Conservation (phyloP, 208 protist genomes). For the Trypanosoma congolense region DNA sequence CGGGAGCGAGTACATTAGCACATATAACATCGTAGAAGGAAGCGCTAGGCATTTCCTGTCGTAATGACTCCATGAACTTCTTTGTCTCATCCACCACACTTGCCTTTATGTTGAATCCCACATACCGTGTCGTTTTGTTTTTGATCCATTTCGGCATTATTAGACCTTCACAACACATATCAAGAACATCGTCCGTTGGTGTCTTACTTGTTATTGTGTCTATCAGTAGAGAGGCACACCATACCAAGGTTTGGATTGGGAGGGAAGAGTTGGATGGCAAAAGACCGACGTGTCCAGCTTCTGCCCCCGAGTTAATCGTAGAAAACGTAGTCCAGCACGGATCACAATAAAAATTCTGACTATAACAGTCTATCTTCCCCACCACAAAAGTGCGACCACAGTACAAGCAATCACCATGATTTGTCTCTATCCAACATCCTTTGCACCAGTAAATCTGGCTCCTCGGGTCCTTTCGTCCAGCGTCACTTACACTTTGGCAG, state of each 20-base stretch:
- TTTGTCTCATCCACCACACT: slow-evolving; percentile 48
- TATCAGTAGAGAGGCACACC: slow-evolving; percentile 70
- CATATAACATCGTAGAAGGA: slow-evolving; percentile 68
- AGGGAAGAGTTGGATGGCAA: slow-evolving; percentile 70
- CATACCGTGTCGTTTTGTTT: slow-evolving; percentile 66
- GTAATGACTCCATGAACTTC: slow-evolving; percentile 33
- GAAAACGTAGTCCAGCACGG: slow-evolving; percentile 75
- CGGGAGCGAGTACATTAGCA: slow-evolving; percentile 65
- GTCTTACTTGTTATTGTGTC: slow-evolving; percentile 64
- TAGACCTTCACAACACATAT: slow-evolving; percentile 78
- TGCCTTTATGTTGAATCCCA: slow-evolving; percentile 71
- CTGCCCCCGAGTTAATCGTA: slow-evolving; percentile 48
- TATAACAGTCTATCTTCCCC: slow-evolving; percentile 55
- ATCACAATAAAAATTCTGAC: slow-evolving; percentile 78
- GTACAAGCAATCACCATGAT: slow-evolving; percentile 79
- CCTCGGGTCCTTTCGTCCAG: slow-evolving; percentile 43
- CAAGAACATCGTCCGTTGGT: slow-evolving; percentile 78
- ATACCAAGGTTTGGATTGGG: slow-evolving; percentile 62
- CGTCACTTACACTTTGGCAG: slow-evolving; percentile 72
- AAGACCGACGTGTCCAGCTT: slow-evolving; percentile 71
- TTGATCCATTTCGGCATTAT: slow-evolving; percentile 83
- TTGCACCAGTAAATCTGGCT: slow-evolving; percentile 77
- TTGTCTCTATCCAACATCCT: slow-evolving; percentile 76
- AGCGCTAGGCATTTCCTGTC: slow-evolving; percentile 28
- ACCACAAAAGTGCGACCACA: slow-evolving; percentile 53